Evolutionary conservation across 352 stramenopile species (phyloP).

Genomic region (Phytophthora uliginosa): DNA sequence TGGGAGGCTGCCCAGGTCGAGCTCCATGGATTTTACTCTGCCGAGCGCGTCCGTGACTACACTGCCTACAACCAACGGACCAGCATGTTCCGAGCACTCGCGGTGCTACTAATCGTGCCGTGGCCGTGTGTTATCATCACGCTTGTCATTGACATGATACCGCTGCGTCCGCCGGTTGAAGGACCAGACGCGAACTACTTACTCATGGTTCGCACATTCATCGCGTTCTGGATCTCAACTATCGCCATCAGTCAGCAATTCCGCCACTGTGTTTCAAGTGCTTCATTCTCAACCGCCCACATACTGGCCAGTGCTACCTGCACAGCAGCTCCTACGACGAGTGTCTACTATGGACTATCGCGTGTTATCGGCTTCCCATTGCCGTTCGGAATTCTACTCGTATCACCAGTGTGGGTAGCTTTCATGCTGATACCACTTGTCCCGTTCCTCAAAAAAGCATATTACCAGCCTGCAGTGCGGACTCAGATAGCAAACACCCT

Average conservation of each 20-base stretch:
- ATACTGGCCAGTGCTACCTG: slow-evolving; percentile 9
- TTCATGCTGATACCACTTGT: neutral
- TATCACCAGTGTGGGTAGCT: neutral
- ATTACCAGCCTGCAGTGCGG: slow-evolving; percentile 14
- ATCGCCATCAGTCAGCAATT: slow-evolving; percentile 30
- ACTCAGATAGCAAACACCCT: slow-evolving; percentile 13
- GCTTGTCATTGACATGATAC: slow-evolving; percentile 27
- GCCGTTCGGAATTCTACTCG: slow-evolving; percentile 37
- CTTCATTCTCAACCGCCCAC: neutral
- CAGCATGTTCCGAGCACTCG: slow-evolving; percentile 1
- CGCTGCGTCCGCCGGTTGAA: slow-evolving; percentile 14
- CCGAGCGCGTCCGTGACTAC: slow-evolving; percentile 13
- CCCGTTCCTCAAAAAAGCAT: slow-evolving; percentile 8
- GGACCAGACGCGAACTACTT: slow-evolving; percentile 16
- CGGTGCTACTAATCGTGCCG: slow-evolving; percentile 15
- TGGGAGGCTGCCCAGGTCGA: slow-evolving; percentile 24
- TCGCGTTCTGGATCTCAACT: slow-evolving; percentile 26
- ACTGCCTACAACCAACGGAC: slow-evolving; percentile 7
- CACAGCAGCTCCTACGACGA: neutral
- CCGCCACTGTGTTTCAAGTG: slow-evolving; percentile 28
- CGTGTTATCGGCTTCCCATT: slow-evolving; percentile 40
- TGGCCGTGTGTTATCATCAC: slow-evolving; percentile 31
- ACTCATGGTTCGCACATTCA: slow-evolving; percentile 29
- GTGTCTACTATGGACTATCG: slow-evolving; percentile 21
- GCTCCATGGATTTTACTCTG: slow-evolving; percentile 31